Conservation (phyloP, 1,284 basidiomycete genomes). For the Mycocalia duriaeana region DNA sequence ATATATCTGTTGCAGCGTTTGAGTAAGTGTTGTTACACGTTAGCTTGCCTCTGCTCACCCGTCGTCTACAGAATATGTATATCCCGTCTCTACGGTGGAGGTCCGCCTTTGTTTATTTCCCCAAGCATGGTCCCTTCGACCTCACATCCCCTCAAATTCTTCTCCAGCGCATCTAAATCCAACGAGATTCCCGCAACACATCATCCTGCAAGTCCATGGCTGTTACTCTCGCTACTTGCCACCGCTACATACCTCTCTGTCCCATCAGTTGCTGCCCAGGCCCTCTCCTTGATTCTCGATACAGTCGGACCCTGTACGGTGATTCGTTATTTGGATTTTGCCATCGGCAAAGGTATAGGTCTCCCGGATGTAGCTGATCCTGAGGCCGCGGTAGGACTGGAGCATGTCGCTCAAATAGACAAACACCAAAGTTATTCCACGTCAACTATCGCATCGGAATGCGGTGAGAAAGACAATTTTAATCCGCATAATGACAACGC, state of each 20-base stretch:
- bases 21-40: conserved; percentile 39
- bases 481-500: neutral
- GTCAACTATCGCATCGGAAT: conserved; percentile 1
- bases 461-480: neutral
- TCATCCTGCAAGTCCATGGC: conserved; percentile 76
- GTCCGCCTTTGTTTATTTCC: conserved; percentile 67
- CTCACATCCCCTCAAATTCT: conserved; percentile 64
- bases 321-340: conserved; percentile 77
- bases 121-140: conserved; percentile 63
- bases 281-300: conserved; percentile 65
- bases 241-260: conserved; percentile 86
- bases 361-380: conserved; percentile 39
- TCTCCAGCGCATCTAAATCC: conserved; percentile 39
- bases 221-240: conserved; percentile 83
- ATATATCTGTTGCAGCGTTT: conserved; percentile 40
- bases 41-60: conserved; percentile 8
- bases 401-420: conserved; percentile 56
- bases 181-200: conserved; percentile 41
- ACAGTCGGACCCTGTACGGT: conserved; percentile 81
- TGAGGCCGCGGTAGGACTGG: conserved; percentile 64
- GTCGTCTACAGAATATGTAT: conserved; percentile 65
- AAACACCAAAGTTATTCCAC: conserved; percentile 21
- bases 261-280: conserved; percentile 71
- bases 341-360: conserved; percentile 71
- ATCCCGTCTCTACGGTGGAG: conserved; percentile 81